phyloP scores from a whole-genome alignment of 257 asterid species.

The Ilex asprella region DNA sequence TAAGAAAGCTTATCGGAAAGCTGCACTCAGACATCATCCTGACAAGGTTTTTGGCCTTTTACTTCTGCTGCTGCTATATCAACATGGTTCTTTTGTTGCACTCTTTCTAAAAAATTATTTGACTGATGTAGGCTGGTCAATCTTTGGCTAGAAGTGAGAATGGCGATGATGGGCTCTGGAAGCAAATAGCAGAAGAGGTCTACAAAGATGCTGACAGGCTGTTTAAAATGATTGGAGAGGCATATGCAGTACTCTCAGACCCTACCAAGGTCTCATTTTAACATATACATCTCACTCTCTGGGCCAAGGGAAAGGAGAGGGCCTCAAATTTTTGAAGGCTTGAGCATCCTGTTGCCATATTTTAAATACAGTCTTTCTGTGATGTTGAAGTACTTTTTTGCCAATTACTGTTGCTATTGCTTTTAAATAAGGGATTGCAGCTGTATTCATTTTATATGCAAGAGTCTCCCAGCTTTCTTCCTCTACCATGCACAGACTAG shows the following conservation, averaged over 20 bases:
- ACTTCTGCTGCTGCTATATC: conserved; percentile 11
- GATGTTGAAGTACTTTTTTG: no score
- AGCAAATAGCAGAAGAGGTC: conserved; percentile 71
- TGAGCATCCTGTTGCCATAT: no score
- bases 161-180: conserved; percentile 73
- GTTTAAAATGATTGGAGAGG: conserved; percentile 94
- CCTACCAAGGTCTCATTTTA: conserved; percentile 58
- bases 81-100: not conserved
- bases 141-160: conserved; percentile 70
- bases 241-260: conserved; percentile 94
- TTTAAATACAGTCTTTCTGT: no score
- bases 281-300: no score
- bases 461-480: no score
- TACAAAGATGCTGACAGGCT: conserved; percentile 83
- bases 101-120: conserved; percentile 6
- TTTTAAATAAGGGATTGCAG: no score
- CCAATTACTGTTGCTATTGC: no score
- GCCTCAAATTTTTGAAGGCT: no score
- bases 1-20: conserved; percentile 86
- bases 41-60: conserved; percentile 59
- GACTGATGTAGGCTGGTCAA: conserved; percentile 65
- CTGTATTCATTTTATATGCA: no score
- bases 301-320: no score
- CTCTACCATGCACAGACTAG: no score
- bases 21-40: conserved; percentile 93